Percentiles rank a stretch among this genome's conserved stretches.
These are phyloP conservation scores for Linderina pennispora DNA, from an alignment of 192 early-diverging fungal genomes.

Conservation along the genomic window DNA sequence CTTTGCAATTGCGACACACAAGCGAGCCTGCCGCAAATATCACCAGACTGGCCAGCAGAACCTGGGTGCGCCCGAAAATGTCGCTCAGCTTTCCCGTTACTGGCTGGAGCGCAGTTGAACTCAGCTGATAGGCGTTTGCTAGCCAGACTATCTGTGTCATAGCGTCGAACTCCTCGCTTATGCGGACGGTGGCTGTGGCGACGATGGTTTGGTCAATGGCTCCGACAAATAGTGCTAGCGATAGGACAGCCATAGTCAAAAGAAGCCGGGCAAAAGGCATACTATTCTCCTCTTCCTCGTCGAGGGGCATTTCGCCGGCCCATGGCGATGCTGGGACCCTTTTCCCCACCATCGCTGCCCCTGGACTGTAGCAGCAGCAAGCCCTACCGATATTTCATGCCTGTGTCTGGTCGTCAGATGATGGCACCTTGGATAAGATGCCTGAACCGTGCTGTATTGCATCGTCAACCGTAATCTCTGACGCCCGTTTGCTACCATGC, in stretches of 20 bases:
- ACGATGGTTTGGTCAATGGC: constrained; percentile 73
- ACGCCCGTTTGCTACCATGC: too few relatives aligned
- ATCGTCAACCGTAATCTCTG: too few relatives aligned
- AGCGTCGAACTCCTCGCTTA: constrained; percentile 54
- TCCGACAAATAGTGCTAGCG: constrained; percentile 56
- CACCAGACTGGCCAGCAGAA: constrained; percentile 49
- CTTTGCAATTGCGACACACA: constrained; percentile 47
- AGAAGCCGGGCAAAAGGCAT: constrained; percentile 23
- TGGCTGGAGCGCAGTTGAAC: constrained; percentile 71
- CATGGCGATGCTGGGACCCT: neutral
- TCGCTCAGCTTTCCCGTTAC: constrained; percentile 77
- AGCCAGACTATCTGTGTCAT: constrained; percentile 72
- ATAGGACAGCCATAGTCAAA: constrained; percentile 23
- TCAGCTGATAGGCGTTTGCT: constrained; percentile 64
- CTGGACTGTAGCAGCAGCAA: too few relatives aligned
- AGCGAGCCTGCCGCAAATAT: constrained; percentile 56
- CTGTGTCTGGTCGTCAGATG: too few relatives aligned
- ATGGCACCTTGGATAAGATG: too few relatives aligned
- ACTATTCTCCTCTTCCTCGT: constrained; percentile 5
- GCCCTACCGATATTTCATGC: too few relatives aligned
- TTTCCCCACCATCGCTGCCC: too few relatives aligned
- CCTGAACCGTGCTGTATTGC: too few relatives aligned
- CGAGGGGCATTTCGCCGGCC: constrained; percentile 22
- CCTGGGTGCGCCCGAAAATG: constrained; percentile 69
- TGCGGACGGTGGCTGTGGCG: constrained; percentile 58